phyloP scores from a whole-genome alignment of 306 rosid genomes.

The Cicer pinnatifidum region DNA sequence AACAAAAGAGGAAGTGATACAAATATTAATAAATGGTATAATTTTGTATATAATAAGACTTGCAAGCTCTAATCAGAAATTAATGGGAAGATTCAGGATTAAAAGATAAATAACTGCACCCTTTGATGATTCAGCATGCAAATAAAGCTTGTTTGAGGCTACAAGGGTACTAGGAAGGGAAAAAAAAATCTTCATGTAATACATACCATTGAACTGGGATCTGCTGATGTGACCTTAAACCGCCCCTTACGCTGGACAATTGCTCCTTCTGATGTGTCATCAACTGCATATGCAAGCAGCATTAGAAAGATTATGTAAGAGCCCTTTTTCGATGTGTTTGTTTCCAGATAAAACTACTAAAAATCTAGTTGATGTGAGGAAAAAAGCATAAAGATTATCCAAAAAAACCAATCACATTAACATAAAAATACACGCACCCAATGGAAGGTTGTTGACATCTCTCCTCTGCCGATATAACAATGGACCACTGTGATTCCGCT shows the following conservation, averaged over 20 bases:
- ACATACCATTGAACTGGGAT: constrained; percentile 80
- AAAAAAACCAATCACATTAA: constrained; percentile 18
- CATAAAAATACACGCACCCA: constrained; percentile 59
- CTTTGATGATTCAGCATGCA: constrained; percentile 32
- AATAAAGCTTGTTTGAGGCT: constrained; percentile 24
- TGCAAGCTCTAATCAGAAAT: constrained; percentile 30
- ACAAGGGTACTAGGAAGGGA: background rate
- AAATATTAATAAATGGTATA: constrained; percentile 9
- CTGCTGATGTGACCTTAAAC: constrained; percentile 87
- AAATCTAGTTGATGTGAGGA: constrained; percentile 38
- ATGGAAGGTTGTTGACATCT: constrained; percentile 63
- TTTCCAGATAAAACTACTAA: constrained; percentile 26
- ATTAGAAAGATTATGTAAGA: background rate
- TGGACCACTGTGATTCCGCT: constrained; percentile 82
- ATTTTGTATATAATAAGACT: constrained; percentile 21
- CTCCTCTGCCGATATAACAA: constrained; percentile 75
- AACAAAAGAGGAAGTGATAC: background rate
- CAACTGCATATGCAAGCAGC: constrained; percentile 57
- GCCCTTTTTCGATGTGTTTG: constrained; percentile 21
- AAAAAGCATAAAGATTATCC: constrained; percentile 12
- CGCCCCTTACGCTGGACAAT: constrained; percentile 84
- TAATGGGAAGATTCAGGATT: constrained; percentile 6
- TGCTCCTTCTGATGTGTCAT: constrained; percentile 90
- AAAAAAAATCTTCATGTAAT: constrained; percentile 10
- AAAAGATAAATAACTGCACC: background rate